Base-by-base conservation (phyloP, 2,329 filamentous ascomycete genomes). In the Trichoderma sp. region DNA sequence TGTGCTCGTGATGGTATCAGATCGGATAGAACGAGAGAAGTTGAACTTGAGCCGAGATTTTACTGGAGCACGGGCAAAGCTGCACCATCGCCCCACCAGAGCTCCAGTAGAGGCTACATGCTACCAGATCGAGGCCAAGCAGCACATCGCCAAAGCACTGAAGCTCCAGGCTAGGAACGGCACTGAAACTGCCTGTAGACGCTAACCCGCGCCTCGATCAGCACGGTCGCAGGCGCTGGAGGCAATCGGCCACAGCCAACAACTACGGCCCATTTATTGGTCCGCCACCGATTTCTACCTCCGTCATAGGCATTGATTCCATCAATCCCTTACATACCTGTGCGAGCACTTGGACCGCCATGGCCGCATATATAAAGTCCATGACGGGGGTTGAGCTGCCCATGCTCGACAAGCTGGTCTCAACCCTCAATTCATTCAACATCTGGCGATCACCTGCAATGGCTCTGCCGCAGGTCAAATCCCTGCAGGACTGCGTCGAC, bases 401-500 rank as follows among this genome's bases (percentile, higher is more conserved):
- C 23, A n/a, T 13, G 15, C 53, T 71, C 13, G 59, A 59, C 58
- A 32, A 26, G 55, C 50, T 63, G 8, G 39, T 50, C 20, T 70
- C 68, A 9, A 71, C 34, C 36, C 26, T 66, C 57, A 34, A 15
- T 23, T 50, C 50, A 6, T 66, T 70, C 30, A 34, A 28, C 59
- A 63, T 34, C 34, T 71, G 23, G 26, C 57, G 26, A 36, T 28
- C 59, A 17, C 67, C 26, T 68, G 43, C 68, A 71, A 92, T 95
- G 91, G 87, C 91, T 73, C 83, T 97, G 23, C 94, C 94, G 6
- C 81, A 86, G n/a, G 83, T 97, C 75, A 88, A 88, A 74, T 87
- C 88, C 47, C 84, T 96, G 13, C 83, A 86, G 74, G 93, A 97
- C 75, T 95, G 92, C 81, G 89, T 92, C 75, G 90, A 94, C 80